Conservation (phyloP, 2,329 filamentous ascomycete species). For the Aspergillus sp. region DNA sequence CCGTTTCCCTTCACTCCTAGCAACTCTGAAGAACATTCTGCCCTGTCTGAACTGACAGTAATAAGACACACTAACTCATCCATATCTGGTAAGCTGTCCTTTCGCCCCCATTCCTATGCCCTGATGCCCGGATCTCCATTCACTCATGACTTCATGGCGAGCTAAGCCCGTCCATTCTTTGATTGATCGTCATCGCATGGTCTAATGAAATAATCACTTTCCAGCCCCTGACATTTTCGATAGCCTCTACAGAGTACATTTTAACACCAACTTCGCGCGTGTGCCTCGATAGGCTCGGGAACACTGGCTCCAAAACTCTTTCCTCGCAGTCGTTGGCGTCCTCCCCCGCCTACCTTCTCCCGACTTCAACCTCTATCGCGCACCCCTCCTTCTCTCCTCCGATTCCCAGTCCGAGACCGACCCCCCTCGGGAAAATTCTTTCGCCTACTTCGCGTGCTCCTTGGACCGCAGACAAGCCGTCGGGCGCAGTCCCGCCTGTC, state of each 20-base stretch:
- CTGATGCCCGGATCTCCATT: neutral
- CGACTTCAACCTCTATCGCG: constrained; percentile 15
- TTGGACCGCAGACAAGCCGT: constrained; percentile 66
- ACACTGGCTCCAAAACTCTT: constrained; percentile 26
- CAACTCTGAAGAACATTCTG: neutral
- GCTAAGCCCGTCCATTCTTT: neutral
- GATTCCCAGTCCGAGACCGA: constrained; percentile 18
- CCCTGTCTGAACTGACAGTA: neutral
- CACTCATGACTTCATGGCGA: neutral
- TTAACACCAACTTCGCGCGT: neutral
- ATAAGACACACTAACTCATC: neutral
- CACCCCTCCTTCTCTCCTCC: constrained; percentile 14
- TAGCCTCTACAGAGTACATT: neutral
- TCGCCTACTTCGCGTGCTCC: constrained; percentile 56
- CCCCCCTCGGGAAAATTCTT: constrained; percentile 23
- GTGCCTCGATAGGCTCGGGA: neutral
- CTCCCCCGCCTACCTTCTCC: constrained; percentile 16
- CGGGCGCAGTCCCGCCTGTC: constrained; percentile 66
- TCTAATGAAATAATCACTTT: neutral
- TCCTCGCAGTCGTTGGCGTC: constrained; percentile 19
- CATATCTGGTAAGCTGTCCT: neutral
- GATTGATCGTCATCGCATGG: neutral
- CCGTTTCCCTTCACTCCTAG: no score
- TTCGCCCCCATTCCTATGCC: neutral
- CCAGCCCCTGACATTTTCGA: neutral